phyloP scores from a whole-genome alignment of 225 moss, liverwort and hornwort species.

The Climacium dendroides region DNA sequence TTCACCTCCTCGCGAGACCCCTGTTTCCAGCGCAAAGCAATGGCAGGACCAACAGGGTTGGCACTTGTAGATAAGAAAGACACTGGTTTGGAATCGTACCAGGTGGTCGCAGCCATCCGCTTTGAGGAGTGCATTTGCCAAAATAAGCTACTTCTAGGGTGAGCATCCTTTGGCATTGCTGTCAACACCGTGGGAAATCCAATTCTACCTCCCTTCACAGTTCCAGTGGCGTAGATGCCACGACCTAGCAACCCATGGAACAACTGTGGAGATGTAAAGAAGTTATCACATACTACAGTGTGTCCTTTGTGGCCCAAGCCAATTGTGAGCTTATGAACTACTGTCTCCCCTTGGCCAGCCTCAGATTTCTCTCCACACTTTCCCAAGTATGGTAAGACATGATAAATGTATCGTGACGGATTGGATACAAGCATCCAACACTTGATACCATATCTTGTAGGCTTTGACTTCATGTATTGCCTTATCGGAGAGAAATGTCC shows the following conservation, averaged over 20 bases:
- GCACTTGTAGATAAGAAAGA: too few species aligned
- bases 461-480: not conserved
- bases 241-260: too few species aligned
- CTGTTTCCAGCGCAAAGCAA: rapidly evolving
- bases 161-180: too few species aligned
- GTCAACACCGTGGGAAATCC: too few species aligned
- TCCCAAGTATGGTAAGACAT: not conserved
- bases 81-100: too few species aligned
- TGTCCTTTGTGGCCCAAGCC: not conserved
- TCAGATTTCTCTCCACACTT: not conserved
- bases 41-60: too few species aligned
- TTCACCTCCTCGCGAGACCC: too few species aligned
- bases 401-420: not conserved
- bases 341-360: not conserved
- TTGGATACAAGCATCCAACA: not conserved
- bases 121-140: too few species aligned
- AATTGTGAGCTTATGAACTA: not conserved
- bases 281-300: not conserved
- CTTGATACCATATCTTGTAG: not conserved
- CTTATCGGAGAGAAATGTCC: not conserved
- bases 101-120: too few species aligned
- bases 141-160: too few species aligned
- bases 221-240: too few species aligned
- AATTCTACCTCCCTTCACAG: too few species aligned
- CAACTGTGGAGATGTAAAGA: not conserved